Base-by-base conservation (phyloP, 768 basidiomycete genomes). In the Phlebiopsis gigantea region DNA sequence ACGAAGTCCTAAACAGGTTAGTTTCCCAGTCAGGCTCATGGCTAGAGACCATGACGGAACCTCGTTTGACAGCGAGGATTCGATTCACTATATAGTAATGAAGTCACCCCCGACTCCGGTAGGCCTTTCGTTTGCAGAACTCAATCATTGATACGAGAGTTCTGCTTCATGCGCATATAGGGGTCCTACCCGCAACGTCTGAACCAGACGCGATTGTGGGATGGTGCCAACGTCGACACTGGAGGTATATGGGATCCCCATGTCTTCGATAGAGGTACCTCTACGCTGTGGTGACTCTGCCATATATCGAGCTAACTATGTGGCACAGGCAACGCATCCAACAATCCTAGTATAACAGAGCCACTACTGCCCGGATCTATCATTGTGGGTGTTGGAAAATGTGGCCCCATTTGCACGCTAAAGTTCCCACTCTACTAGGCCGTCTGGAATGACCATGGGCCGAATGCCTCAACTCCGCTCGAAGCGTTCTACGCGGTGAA, bases 191-290 rank as follows among this genome's bases (percentile, higher is more conserved):
- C 50, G 66, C 67, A 48, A 67, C 67, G 43, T 67, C 64, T 53
- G 70, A 70, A 60, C 63, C 66, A 66, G 59, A 66, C 48, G 62
- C 63, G 61, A 62, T 65, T 60, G 56, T 68, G 61, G 71, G 69
- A 61, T 17, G 67, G 64, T 17, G 67, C 67, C 22, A 66, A 66
- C 34, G 55, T 70, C 50, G 52, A 60, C 61, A 69, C 58, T 0
- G 65, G 65, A 17, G 63, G 63, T 17, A 63, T 62, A 4, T 64
- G 63, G 65, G 65, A 66, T 46, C 65, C 63, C 12, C 63, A 63
- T 46, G 56, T 63, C 22, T 64, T 66, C 25, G 65, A 66, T 46
- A 53, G 65, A 61, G 63, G 65, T n/a, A n/a, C n/a, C n/a, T n/a
- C n/a, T n/a, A n/a, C n/a, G n/a, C n/a, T n/a, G n/a, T n/a, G n/a